These are phyloP conservation scores for Sarocladium kiliense DNA, from an alignment of 2,329 filamentous ascomycete genomes.

Conservation along the genomic window DNA sequence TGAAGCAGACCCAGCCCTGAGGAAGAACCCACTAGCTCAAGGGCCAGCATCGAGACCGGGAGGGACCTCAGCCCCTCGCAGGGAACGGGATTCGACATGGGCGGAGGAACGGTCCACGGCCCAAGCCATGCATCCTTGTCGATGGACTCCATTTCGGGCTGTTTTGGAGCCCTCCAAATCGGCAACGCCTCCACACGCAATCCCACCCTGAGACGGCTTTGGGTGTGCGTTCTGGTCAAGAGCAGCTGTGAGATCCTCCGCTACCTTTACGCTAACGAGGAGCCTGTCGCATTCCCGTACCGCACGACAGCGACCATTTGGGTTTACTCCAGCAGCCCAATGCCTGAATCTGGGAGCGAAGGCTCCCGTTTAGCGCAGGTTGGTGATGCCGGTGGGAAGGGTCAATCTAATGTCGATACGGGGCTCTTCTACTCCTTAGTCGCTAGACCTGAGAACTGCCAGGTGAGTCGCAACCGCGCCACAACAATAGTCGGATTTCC, in stretches of 20 bases:
- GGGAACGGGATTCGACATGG: not conserved
- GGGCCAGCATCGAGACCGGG: conserved; percentile 4
- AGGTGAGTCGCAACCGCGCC: not conserved
- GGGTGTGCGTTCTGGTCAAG: not conserved
- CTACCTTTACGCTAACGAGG: conserved; percentile 1
- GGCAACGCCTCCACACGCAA: conserved; percentile 5
- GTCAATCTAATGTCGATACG: not conserved
- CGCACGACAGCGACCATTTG: not conserved
- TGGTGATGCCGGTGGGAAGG: not conserved
- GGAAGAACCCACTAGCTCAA: not conserved
- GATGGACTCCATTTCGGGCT: not conserved
- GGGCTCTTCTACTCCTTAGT: not conserved
- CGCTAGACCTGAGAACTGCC: not conserved
- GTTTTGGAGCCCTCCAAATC: conserved; percentile 1
- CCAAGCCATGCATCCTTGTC: conserved; percentile 5
- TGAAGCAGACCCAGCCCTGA: conserved; percentile 3
- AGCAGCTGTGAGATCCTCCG: conserved; percentile 3
- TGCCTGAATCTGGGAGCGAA: not conserved
- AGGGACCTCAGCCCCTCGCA: not conserved
- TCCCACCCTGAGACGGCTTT: not conserved
- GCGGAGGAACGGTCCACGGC: conserved; percentile 5
- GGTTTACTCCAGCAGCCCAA: not conserved
- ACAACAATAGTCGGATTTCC: not conserved
- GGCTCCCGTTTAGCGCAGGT: not conserved
- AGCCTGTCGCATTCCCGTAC: not conserved